Base-by-base conservation (phyloP, 495 filamentous ascomycete species). In the Talaromyces thailandensis region DNA sequence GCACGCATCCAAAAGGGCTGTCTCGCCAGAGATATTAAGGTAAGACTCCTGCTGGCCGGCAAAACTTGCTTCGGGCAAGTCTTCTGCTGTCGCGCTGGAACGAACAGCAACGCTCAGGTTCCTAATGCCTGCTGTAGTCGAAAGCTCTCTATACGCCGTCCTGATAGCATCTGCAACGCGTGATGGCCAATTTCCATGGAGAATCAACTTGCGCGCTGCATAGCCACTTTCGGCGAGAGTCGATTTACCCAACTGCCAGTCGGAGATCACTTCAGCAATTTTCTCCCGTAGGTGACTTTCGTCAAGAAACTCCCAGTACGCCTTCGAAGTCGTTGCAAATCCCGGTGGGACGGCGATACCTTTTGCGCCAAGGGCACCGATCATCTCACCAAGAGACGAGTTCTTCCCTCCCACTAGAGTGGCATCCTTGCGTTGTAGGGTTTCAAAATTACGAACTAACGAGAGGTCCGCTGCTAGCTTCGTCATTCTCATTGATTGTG, bases 381-480 rank as follows among this genome's bases (percentile, higher is more conserved):
- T 70, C 72, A 75, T 73, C 65, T 73, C 72, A 9, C 72, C 72
- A 23, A 75, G 63, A 11, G 72, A 75, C n/a, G 72, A 65, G 56
- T 72, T 75, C 62, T 73, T 75, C 5, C 72, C 72, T 21, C 72
- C 72, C 18, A 75, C 72, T 2, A 69, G 18, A 60, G 21, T 63
- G 14, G 64, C 64, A 68, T 65, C 69, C 26, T 64, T 62, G 65
- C 68, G 61, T 16, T 14, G 9, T n/a, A 70, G 50, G 25, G 66
- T 32, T 25, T 63, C 59, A 28, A 70, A 68, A 23, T 64, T 59
- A 25, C 64, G 55, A 18, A 68, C 63, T 16, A 68, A 50, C 25
- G 53, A 57, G 7, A 25, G 14, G 25, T 31, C 24, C 6, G 25
- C 4, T 25, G 7, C 25, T 57, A 57, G 18, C 14, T 6, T 7